A percentile compares a stretch with the other conserved stretches of the same genome.
Conservation (phyloP, 1,284 basidiomycete genomes). For the Blastosporella zonata region DNA sequence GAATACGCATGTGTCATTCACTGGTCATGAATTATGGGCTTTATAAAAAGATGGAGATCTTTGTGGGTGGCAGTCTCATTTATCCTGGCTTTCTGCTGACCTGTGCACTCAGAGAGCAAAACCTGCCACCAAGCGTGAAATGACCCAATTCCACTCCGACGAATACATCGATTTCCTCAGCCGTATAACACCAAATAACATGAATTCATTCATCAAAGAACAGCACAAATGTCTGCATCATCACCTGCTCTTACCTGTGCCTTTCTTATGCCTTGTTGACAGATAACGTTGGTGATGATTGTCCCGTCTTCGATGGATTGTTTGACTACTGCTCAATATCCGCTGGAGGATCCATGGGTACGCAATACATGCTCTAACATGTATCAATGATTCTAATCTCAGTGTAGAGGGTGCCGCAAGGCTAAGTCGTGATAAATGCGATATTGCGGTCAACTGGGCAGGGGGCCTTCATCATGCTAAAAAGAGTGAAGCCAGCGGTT, state of each 20-base stretch:
- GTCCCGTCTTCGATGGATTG: conserved; percentile 96
- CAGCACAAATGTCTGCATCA: conserved; percentile 87
- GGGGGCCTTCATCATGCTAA: conserved; percentile 98
- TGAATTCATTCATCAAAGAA: conserved; percentile 90
- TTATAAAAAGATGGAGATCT: conserved; percentile 97
- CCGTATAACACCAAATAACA: conserved; percentile 80
- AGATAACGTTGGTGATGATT: conserved; percentile 79
- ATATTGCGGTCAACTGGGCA: conserved; percentile 99
- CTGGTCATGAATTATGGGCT: conserved; percentile 99
- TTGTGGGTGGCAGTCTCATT: conserved; percentile 58
- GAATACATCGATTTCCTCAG: conserved; percentile 95
- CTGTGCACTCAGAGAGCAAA: conserved; percentile 77
- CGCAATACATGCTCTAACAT: conserved; percentile 1
- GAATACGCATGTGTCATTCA: conserved; percentile 99
- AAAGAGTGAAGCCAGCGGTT: conserved; percentile 97
- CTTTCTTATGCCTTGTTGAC: not conserved
- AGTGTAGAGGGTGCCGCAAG: conserved; percentile 90
- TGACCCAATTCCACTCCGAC: conserved; percentile 97
- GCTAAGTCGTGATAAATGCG: conserved; percentile 94
- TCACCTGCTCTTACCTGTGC: conserved; percentile 10
- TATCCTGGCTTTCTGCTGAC: not conserved
- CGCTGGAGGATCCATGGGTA: conserved; percentile 96
- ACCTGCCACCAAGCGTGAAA: conserved; percentile 97
- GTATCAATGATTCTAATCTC: conserved; percentile 1
- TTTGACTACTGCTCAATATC: conserved; percentile 99